These are phyloP conservation scores for Coelastrella sp. DNA, from an alignment of 139 green algal species.

Conservation along the genomic window DNA sequence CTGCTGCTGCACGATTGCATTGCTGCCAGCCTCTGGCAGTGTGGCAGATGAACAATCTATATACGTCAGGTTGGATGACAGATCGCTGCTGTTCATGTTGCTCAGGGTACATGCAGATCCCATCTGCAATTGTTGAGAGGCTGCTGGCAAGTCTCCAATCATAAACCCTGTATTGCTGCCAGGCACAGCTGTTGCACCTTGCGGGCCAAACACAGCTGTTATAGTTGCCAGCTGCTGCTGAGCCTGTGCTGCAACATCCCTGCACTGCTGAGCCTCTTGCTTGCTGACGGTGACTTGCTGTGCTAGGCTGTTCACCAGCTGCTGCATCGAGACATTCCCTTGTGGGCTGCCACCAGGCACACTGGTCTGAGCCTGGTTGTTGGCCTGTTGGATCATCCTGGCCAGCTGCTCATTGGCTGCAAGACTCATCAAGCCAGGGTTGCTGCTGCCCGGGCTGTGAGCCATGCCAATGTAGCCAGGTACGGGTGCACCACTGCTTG, in stretches of 20 bases:
- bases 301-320: neutral
- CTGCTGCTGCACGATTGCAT: neutral
- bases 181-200: neutral
- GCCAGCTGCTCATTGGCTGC: neutral
- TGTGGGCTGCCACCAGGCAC: neutral
- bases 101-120: neutral
- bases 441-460: neutral
- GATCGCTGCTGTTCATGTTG: neutral
- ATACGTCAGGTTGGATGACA: neutral
- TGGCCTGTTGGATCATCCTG: neutral
- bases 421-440: neutral
- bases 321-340: neutral
- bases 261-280: neutral
- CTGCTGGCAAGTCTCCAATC: neutral
- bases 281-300: constrained; percentile 1
- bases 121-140: neutral
- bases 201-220: neutral
- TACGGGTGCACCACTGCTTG: neutral
- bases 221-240: neutral
- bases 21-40: neutral
- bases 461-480: neutral
- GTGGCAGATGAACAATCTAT: neutral
- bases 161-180: neutral
- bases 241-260: neutral
- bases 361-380: neutral